These are phyloP conservation scores for Megacollybia platyphylla DNA, from an alignment of 1,284 basidiomycete species.

Conservation along the genomic window DNA sequence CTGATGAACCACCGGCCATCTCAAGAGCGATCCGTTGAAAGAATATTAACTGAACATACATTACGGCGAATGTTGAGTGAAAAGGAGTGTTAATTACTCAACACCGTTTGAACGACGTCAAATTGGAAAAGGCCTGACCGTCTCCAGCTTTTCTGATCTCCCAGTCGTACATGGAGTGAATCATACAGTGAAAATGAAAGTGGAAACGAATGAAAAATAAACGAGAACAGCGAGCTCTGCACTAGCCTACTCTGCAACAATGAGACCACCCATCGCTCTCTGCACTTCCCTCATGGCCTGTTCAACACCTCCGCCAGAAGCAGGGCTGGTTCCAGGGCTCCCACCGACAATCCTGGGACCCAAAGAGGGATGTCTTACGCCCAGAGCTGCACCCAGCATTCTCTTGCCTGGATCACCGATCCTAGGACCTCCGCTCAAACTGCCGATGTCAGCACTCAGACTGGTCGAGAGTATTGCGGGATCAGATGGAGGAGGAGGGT, in stretches of 20 bases:
- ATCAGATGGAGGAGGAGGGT: conserved; percentile 35
- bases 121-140: not conserved
- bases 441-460: conserved; percentile 19
- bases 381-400: conserved; percentile 73
- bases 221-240: not conserved
- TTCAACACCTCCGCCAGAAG: conserved; percentile 34
- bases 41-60: too few relatives aligned
- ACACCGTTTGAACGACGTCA: not conserved
- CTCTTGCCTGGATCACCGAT: conserved; percentile 77
- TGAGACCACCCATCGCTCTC: conserved; percentile 63
- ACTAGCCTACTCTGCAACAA: conserved; percentile 52
- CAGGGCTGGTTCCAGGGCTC: conserved; percentile 19
- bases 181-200: not conserved
- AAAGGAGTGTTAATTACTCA: not conserved
- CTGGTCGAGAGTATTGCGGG: conserved; percentile 54
- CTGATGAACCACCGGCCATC: too few relatives aligned
- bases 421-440: conserved; percentile 31
- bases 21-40: too few relatives aligned
- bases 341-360: conserved; percentile 35
- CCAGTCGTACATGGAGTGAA: not conserved
- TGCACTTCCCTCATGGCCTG: conserved; percentile 63
- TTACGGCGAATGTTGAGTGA: not conserved
- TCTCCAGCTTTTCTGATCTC: not conserved
- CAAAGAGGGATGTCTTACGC: conserved; percentile 63
- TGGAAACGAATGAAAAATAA: not conserved